A percentile compares a stretch with the other conserved stretches of the same genome.
Conservation (phyloP, 2,329 filamentous ascomycete genomes). For the Aspergillus sp. region DNA sequence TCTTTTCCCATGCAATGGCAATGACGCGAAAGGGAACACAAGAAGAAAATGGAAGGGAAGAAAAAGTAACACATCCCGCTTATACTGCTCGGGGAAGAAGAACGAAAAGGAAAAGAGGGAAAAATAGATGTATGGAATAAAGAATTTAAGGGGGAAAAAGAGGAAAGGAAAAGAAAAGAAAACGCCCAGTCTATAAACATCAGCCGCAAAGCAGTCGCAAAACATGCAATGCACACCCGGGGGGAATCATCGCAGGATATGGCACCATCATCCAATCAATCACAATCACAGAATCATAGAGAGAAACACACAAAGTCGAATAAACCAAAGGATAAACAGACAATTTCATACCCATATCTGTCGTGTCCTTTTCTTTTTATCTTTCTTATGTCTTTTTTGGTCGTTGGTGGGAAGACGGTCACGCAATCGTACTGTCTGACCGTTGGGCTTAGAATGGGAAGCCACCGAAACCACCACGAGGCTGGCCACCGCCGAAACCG, state of each 20-base stretch:
- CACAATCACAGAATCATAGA: background rate
- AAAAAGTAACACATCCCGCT: background rate
- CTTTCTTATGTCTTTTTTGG: background rate
- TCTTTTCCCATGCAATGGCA: background rate
- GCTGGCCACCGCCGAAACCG: constrained; percentile 28
- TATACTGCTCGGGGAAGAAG: background rate
- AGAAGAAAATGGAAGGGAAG: constrained; percentile 1
- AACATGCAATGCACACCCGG: constrained; percentile 8
- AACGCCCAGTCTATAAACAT: constrained; percentile 5
- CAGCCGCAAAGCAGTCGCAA: constrained; percentile 6
- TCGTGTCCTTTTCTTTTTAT: background rate
- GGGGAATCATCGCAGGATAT: constrained; percentile 6
- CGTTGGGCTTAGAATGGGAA: constrained; percentile 50
- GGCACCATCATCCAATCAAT: constrained; percentile 3
- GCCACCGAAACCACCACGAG: constrained; percentile 45
- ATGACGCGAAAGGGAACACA: constrained; percentile 1
- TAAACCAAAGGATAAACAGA: background rate
- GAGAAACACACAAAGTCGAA: background rate
- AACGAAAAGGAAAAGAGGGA: background rate
- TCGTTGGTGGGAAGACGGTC: background rate
- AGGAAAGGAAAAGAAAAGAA: constrained; percentile 3
- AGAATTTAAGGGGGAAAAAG: constrained; percentile 4
- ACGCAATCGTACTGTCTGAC: background rate
- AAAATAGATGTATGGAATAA: background rate
- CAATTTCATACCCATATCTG: background rate